Conservation (phyloP, 73 alveolate species). For the Symbiodinium natans region DNA sequence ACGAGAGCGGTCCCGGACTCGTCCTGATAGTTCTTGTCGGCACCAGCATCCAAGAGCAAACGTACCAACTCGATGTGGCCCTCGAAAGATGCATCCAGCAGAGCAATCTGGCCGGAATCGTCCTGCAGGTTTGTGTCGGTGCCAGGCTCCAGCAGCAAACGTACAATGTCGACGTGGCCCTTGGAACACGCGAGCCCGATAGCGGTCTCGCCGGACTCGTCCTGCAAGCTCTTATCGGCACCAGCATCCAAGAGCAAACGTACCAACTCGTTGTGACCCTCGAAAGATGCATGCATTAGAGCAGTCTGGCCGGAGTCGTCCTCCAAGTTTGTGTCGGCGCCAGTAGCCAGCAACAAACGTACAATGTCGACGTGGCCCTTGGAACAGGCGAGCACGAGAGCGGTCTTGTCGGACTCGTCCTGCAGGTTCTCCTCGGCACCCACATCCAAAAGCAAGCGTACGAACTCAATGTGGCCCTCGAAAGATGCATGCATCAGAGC, state of each 20-base stretch:
- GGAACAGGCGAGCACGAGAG: not conserved
- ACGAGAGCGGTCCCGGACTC: no score
- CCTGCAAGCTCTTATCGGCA: no score
- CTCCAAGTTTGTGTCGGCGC: not conserved
- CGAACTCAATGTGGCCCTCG: not conserved
- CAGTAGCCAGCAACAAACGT: not conserved
- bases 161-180: no score
- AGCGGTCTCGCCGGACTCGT: no score
- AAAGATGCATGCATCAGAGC: not conserved
- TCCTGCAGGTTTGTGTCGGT: no score
- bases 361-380: not conserved
- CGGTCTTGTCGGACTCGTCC: not conserved
- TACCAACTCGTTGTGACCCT: not conserved
- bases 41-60: no score
- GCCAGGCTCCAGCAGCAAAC: no score
- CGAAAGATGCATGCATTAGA: not conserved
- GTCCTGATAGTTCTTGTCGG: no score
- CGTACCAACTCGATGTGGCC: no score
- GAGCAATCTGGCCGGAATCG: no score
- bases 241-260: not conserved
- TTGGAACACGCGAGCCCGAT: no score
- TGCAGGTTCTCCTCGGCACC: not conserved
- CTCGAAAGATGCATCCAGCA: no score
- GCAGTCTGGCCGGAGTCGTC: not conserved
- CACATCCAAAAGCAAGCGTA: not conserved